These are phyloP conservation scores for Scheffersomyces cryptocercus DNA, from an alignment of 1,139 yeast genomes.

Conservation along the genomic window DNA sequence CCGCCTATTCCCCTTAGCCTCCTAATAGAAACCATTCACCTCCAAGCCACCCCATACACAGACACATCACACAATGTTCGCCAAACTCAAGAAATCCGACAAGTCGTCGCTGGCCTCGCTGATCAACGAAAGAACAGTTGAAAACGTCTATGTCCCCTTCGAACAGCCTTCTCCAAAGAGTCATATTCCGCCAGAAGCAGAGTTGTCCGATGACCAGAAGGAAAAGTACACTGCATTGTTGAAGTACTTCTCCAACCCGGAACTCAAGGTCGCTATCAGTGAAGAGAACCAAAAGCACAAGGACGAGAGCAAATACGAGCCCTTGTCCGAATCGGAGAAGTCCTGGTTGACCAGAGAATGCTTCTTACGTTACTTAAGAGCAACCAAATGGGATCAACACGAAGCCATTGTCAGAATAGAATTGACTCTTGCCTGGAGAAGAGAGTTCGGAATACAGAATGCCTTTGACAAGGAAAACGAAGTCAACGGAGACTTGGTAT, in stretches of 20 bases:
- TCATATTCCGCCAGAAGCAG: slow-evolving; percentile 50
- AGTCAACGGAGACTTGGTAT: slow-evolving; percentile 33
- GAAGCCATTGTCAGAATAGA: slow-evolving; percentile 45
- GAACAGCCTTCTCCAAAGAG: slow-evolving; percentile 47
- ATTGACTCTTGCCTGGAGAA: slow-evolving; percentile 48
- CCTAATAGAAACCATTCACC: neutral
- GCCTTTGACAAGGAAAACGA: slow-evolving; percentile 32
- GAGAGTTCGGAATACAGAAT: slow-evolving; percentile 44
- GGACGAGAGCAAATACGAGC: slow-evolving; percentile 17
- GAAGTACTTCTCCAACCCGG: slow-evolving; percentile 30
- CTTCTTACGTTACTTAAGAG: slow-evolving; percentile 47
- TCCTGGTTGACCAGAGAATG: slow-evolving; percentile 53
- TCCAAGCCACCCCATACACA: neutral
- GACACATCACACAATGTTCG: slow-evolving; percentile 2
- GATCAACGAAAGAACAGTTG: slow-evolving; percentile 9
- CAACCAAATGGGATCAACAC: slow-evolving; percentile 45
- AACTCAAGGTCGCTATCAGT: slow-evolving; percentile 25
- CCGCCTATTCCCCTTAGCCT: no score
- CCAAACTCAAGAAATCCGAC: slow-evolving; percentile 5
- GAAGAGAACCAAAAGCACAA: slow-evolving; percentile 41
- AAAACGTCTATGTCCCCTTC: slow-evolving; percentile 48
- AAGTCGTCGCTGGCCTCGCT: slow-evolving; percentile 5
- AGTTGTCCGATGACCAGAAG: slow-evolving; percentile 35
- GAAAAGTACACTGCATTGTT: slow-evolving; percentile 18
- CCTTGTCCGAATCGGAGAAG: slow-evolving; percentile 33